Base-by-base conservation (phyloP, 2,329 filamentous ascomycete genomes). In the Metarhizium guizhouense region DNA sequence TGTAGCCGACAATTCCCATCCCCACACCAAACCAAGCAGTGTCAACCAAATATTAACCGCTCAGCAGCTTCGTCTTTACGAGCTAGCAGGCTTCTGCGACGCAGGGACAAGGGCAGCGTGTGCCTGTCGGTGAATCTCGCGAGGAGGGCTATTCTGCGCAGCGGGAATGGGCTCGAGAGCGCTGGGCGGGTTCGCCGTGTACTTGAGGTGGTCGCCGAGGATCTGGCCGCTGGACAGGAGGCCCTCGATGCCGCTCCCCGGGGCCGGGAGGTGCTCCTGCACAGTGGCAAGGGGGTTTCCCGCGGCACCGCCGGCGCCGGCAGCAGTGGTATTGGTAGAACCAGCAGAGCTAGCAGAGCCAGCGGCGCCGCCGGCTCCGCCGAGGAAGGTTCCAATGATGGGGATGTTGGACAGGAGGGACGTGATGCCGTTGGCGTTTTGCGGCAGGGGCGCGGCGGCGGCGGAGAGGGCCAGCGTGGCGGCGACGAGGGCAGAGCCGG, bases 171-270 rank as follows among this genome's bases (percentile, higher is more conserved):
- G 36, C 30, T 52, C n/a, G 16, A 52, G 48, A 13, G 54, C 54
- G 1, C 47, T 51, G 11, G 29, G 7, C 8, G 54, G 54, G 54
- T 55, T 55, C 40, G 20, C 14, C 6, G 32, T 40, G 6, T 40
- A 55, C 42, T 55, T 55, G 11, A 52, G 10, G 48, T 55, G 54
- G n/a, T 55, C 54, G 14, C 5, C 11, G 18, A 51, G 47, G 20
- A 54, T 51, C 7, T 32, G 38, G 29, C 47, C 47, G 4, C 30
- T 48, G 47, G 53, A 32, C 5, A n/a, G 11, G n/a, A 48, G 3
- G 10, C 43, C 32, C 4, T 20, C 53, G 14, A 54, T 18, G 6
- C 47, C 53, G 11, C 52, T 47, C 3, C 16, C 18, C 13, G 52
- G 52, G 16, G 40, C 40, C 3, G 40, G 40, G 1, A 48, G 30